Base-by-base conservation (phyloP, 495 filamentous ascomycete species). In the Xylaria castorea region DNA sequence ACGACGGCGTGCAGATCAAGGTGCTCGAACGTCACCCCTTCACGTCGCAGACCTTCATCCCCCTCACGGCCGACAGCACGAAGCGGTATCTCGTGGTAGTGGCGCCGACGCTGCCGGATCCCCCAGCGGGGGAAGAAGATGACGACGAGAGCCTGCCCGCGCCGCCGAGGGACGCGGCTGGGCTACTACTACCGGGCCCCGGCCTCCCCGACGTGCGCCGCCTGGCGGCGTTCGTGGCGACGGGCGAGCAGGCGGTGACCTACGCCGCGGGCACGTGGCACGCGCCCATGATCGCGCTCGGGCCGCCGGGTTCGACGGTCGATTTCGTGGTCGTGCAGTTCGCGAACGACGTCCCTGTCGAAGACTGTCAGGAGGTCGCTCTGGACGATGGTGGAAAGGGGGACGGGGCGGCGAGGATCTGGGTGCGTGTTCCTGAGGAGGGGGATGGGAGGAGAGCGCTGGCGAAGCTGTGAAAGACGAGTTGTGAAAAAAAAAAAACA, bases 181-280 rank as follows among this genome's bases (percentile, higher is more conserved):
- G 50, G 8, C 78, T 85, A n/a, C n/a, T n/a, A n/a, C n/a, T n/a
- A 7, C 85, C 83, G 9, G 88, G 88, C 63, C 86, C 76, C 0
- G 93, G 95, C 0, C 83, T 92, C 61, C 96, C 96, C 11, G 94
- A 97, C 83, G 75, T 97, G 63, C 64, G 79, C 8, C 86, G 89
- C 30, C 63, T 95, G 40, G 88, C 84, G 74, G 96, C 94, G 1
- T 98, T 97, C 77, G 78, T 95, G 36, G 95, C 93, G 14, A 87
- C 83, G n/a, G 90, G 91, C 8, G 85, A 88, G 16, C 93, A 97
- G 85, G 95, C 93, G 3, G 92, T 99, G 25, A 97, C 94, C 20
- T 99, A 98, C 82, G 92, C 88, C 16, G 89, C 91, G 20, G 96
- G 93, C 20, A 97, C 94, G 55, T 99, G 97, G 95, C 96, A 99